Percentiles rank a stretch among this genome's conserved stretches.
Conservation (phyloP, 176 grass and related monocot species). For the Aegilops longissima region DNA sequence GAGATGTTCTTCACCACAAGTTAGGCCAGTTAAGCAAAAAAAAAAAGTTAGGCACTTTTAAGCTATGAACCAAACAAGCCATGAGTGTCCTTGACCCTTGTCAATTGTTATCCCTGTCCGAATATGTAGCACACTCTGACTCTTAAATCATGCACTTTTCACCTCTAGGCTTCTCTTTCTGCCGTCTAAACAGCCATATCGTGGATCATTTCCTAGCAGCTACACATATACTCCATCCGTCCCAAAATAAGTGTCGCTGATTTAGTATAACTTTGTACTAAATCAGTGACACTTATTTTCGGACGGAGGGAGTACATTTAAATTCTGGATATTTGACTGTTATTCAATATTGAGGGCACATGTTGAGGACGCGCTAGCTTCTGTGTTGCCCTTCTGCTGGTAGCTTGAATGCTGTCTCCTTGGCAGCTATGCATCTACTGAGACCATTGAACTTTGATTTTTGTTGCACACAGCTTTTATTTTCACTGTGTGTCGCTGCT, state of each 20-base stretch:
- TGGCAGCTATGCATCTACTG: slow-evolving; percentile 12
- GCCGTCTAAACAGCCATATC: background rate
- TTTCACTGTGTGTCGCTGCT: background rate
- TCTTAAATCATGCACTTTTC: background rate
- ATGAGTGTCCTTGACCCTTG: background rate
- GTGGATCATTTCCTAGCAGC: background rate
- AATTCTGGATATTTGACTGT: background rate
- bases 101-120: background rate
- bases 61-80: background rate
- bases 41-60: background rate
- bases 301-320: background rate
- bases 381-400: background rate
- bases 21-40: background rate
- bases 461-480: background rate
- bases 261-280: no score
- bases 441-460: slow-evolving; percentile 14
- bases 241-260: no score
- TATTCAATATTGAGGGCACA: background rate
- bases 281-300: no score
- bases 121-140: background rate
- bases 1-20: background rate
- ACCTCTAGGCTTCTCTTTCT: background rate
- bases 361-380: background rate
- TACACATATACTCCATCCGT: background rate
- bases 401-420: background rate